A percentile compares a stretch with the other conserved stretches of the same genome.
These are phyloP conservation scores for Lecanicillium sp. DNA, from an alignment of 2,329 filamentous ascomycete genomes.

Conservation along the genomic window DNA sequence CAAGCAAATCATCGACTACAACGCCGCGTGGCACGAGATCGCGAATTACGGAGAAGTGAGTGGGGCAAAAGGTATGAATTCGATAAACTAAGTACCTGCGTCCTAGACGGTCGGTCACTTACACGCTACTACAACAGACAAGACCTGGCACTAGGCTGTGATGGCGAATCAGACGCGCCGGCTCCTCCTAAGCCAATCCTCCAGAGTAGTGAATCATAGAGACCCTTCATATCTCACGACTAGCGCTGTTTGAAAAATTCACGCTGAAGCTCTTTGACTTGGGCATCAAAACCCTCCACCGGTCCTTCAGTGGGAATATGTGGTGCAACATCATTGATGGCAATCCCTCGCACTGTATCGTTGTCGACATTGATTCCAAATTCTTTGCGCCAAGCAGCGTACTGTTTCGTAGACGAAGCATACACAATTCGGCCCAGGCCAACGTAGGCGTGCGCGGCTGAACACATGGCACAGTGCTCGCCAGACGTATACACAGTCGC, in stretches of 20 bases:
- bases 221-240: neutral
- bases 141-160: too few species aligned
- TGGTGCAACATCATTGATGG: conserved; percentile 22
- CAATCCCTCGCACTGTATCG: conserved; percentile 15
- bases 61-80: too few species aligned
- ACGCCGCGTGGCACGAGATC: too few species aligned
- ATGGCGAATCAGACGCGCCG: too few species aligned
- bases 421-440: conserved; percentile 28
- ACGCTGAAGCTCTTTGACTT: neutral
- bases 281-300: conserved; percentile 14
- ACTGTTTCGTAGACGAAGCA: conserved; percentile 21
- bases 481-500: conserved; percentile 28
- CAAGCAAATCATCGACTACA: too few species aligned
- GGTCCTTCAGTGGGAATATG: conserved; percentile 21
- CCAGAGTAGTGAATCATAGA: too few species aligned
- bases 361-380: conserved; percentile 12
- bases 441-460: conserved; percentile 25
- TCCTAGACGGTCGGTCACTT: too few species aligned
- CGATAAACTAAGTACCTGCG: too few species aligned
- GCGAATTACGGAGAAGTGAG: too few species aligned
- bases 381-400: conserved; percentile 19
- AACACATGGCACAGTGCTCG: conserved; percentile 30
- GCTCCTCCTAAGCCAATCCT: too few species aligned
- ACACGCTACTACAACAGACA: too few species aligned
- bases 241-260: neutral